Conservation (phyloP, 2,329 filamentous ascomycete species). For the Neonectria sp. region DNA sequence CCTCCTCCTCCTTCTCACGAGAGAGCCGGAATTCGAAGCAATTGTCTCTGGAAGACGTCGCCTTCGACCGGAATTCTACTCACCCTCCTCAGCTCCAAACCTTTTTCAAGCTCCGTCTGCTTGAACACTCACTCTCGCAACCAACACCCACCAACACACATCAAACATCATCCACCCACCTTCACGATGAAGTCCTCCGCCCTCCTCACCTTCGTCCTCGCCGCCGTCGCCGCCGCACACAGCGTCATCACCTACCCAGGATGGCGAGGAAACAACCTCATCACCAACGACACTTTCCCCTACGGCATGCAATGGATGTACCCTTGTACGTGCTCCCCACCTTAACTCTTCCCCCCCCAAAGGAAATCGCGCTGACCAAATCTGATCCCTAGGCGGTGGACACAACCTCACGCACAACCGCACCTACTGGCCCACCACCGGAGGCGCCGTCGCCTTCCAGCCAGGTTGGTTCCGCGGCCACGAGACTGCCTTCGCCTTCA, state of each 20-base stretch:
- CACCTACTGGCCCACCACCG: constrained; percentile 90
- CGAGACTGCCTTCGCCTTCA: constrained; percentile 83
- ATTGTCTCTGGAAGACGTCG: constrained; percentile 28
- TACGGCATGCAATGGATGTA: constrained; percentile 97
- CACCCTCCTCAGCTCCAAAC: neutral
- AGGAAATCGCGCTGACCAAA: constrained; percentile 21
- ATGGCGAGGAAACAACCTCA: constrained; percentile 89
- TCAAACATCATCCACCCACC: neutral
- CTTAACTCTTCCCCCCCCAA: constrained; percentile 4
- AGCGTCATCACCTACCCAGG: constrained; percentile 90
- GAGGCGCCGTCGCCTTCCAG: constrained; percentile 91
- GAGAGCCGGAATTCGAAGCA: constrained; percentile 2
- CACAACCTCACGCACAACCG: constrained; percentile 83
- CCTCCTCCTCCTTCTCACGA: neutral
- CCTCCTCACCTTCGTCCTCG: constrained; percentile 59
- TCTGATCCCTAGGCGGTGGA: constrained; percentile 78
- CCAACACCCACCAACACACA: neutral
- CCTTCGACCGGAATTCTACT: neutral
- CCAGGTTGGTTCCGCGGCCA: constrained; percentile 98
- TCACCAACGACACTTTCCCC: constrained; percentile 83
- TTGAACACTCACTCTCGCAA: constrained; percentile 2
- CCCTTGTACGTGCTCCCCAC: constrained; percentile 77
- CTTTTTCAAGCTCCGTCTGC: neutral
- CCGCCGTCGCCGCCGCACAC: constrained; percentile 74
- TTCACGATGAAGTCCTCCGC: constrained; percentile 64